Base-by-base conservation (phyloP, 2,329 filamentous ascomycete genomes). In the Fusarium sp. region DNA sequence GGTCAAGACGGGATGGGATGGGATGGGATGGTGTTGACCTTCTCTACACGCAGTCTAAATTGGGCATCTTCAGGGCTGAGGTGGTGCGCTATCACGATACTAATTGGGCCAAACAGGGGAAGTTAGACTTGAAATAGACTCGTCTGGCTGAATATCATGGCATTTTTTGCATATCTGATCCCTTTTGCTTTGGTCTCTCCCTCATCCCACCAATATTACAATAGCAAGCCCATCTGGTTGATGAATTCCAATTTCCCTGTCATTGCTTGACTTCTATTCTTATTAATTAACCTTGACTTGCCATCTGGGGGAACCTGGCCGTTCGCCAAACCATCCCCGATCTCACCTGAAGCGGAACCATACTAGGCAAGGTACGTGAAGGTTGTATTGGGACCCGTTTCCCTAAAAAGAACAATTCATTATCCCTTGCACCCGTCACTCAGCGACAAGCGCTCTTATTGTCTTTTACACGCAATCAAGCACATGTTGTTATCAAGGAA, bases 261-360 rank as follows among this genome's bases (percentile, higher is more conserved):
- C 24, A 57, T 69, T 66, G 53, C 43, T 28, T 52, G 58, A 68
- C 34, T 56, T 50, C 58, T 51, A 57, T 71, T 71, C 56, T 45
- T 45, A 44, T 56, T 63, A 49, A 64, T 68, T 69, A 69, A 64
- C 58, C 61, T 69, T 54, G 71, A 62, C 68, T 53, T 73, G 60
- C 54, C 60, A 69, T 72, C 63, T 73, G 68, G 66, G 69, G 60
- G 69, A 63, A 72, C 69, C 55, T 68, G 65, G 62, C 62, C 51
- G 65, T 61, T 69, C 44, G 51, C 62, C 64, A 68, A 73, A 57
- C 62, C 39, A 54, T 57, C 70, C 63, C 70, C 63, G 63, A 74
- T 68, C 68, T 74, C 72, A 74, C 72, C 72, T 74, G 72, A 74
- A 74, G 66, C 71, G 66, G 72, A 63, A 67, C 68, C 70, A 66